Percentiles rank a stretch among this genome's conserved stretches.
Evolutionary conservation across 495 filamentous ascomycete species (phyloP).

Genomic region (Trichoderma parareesei): DNA sequence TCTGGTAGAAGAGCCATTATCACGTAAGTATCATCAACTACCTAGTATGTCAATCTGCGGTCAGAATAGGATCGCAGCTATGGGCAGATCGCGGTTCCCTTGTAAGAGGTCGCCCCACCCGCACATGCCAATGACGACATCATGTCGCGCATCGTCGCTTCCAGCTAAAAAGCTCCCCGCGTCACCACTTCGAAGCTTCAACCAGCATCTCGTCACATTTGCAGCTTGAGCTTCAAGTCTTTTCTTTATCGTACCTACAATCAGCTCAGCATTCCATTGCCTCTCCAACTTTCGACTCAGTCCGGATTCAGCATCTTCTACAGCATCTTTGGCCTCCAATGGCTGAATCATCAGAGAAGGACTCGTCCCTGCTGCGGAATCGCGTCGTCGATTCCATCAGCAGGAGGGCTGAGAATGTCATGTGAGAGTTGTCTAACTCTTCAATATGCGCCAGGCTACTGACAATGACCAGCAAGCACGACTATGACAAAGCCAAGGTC

Average conservation of each 20-base stretch:
- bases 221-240: not conserved
- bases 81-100: too few species aligned
- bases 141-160: not conserved
- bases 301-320: not conserved
- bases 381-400: slow-evolving; percentile 25
- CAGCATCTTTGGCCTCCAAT: not conserved
- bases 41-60: too few species aligned
- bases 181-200: not conserved
- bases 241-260: not conserved
- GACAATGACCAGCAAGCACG: slow-evolving; percentile 38
- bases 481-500: slow-evolving; percentile 44
- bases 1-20: too few species aligned
- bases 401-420: slow-evolving; percentile 42
- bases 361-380: not conserved
- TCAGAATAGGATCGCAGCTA: too few species aligned
- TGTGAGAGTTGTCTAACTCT: slow-evolving; percentile 25
- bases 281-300: not conserved
- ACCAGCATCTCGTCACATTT: not conserved
- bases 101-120: not conserved
- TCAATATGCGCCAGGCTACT: not conserved
- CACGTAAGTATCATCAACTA: too few species aligned
- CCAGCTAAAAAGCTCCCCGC: not conserved
- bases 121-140: slow-evolving; percentile 9
- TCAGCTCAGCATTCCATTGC: not conserved
- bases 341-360: not conserved